Base-by-base conservation (phyloP, 352 stramenopile species). In the Blastocystis sp. region DNA sequence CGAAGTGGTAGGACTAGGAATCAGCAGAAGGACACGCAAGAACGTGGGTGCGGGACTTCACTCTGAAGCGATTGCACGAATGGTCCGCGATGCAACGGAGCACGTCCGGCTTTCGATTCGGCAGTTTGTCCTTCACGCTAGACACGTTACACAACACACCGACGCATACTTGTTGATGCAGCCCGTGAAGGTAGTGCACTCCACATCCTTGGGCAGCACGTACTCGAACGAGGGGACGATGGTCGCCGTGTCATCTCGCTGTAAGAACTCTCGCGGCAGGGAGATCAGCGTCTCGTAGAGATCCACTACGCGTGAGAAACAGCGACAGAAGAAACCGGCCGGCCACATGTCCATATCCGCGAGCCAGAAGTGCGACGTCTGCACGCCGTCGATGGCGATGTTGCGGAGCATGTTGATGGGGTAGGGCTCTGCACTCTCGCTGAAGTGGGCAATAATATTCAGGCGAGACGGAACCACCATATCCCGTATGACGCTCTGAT, bases 291-390 rank as follows among this genome's bases (percentile, higher is more conserved):
- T 82, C 21, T 61, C 29, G 39, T 82, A 82, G 26, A 82, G 37
- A 69, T 82, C 74, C 2, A 51, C 74, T 82, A 37, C 2, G 37
- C 6, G 9, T 39, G 12, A 41, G 9, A 26, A 69, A 29, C 26
- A 60, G 69, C 62, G 29, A n/a, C n/a, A n/a, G n/a, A n/a, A n/a
- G n/a, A n/a, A 24, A 63, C 59, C 21, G 24, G 74, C 59, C 37
- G 74, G 74, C 74, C 74, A 82, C 74, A 82, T 82, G 59, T 82
- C 74, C 74, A 82, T 82, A 82, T 82, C 74, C 3, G 74, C 62
- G n/a, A 82, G 50, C 74, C 74, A 82, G 10, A 82, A n/a, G 33
- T 82, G 74, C n/a, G 59, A 51, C 2, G 74, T 82, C n/a, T n/a
- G 39, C 26, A 82, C 74, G 69, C 60, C n/a, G 24, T 59, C 24